Conservation (phyloP, 2,329 filamentous ascomycete genomes). For the Colletotrichum musae region DNA sequence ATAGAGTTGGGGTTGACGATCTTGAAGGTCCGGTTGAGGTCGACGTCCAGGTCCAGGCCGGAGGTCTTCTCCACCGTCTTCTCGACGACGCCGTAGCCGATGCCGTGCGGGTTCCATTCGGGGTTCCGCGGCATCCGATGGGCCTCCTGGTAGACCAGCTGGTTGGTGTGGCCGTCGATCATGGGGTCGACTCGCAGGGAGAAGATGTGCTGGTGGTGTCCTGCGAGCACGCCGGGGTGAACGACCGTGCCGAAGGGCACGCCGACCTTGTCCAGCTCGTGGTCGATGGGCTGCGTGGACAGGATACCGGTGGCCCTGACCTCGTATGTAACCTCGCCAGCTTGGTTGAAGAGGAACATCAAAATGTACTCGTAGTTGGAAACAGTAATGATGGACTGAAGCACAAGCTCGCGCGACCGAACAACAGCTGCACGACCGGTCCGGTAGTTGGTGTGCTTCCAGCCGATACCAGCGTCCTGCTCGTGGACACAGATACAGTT, state of each 20-base stretch:
- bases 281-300: slow-evolving; percentile 65
- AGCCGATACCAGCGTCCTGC: slow-evolving; percentile 77
- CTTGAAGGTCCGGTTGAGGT: slow-evolving; percentile 35
- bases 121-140: slow-evolving; percentile 34
- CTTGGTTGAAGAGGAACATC: slow-evolving; percentile 74
- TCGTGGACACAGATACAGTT: slow-evolving; percentile 80
- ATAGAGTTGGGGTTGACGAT: slow-evolving; percentile 39
- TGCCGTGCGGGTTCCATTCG: slow-evolving; percentile 37
- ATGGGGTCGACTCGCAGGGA: slow-evolving; percentile 75
- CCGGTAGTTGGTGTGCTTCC: slow-evolving; percentile 80
- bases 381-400: slow-evolving; percentile 78
- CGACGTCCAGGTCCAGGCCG: slow-evolving; percentile 25
- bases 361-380: slow-evolving; percentile 82
- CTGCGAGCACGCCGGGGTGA: slow-evolving; percentile 62
- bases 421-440: slow-evolving; percentile 74
- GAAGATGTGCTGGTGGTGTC: slow-evolving; percentile 83
- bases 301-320: slow-evolving; percentile 77
- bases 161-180: slow-evolving; percentile 69
- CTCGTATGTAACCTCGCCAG: slow-evolving; percentile 73
- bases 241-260: slow-evolving; percentile 73
- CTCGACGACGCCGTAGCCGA: slow-evolving; percentile 32
- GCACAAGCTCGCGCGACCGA: slow-evolving; percentile 72
- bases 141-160: slow-evolving; percentile 64
- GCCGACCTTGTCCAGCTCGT: slow-evolving; percentile 65
- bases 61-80: slow-evolving; percentile 31